Percentiles rank a stretch among this genome's conserved stretches.
Evolutionary conservation across 768 basidiomycete species (phyloP).

Genomic region (Hypholoma fasciculare): DNA sequence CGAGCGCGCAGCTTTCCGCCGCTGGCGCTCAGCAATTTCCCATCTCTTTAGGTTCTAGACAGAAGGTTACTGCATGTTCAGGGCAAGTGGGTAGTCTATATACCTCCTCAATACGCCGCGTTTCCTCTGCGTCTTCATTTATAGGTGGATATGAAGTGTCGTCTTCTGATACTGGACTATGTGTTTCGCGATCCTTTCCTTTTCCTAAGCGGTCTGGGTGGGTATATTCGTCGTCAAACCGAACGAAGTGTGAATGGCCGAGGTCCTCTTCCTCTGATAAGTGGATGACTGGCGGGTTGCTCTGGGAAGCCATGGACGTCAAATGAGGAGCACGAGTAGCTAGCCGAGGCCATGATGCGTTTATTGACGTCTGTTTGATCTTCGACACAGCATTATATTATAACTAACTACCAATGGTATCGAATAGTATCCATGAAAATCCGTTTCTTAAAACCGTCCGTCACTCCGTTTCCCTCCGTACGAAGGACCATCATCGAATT

Average conservation of each 20-base stretch:
- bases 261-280: slow-evolving; percentile 45
- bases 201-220: slow-evolving; percentile 17
- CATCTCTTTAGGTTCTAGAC: slow-evolving; percentile 71
- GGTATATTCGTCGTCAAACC: slow-evolving; percentile 8
- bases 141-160: slow-evolving; percentile 58
- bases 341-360: slow-evolving; percentile 2
- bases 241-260: slow-evolving; percentile 13
- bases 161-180: slow-evolving; percentile 25
- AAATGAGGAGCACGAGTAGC: not conserved
- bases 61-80: slow-evolving; percentile 3
- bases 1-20: slow-evolving; percentile 72
- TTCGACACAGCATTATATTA: not conserved
- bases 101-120: slow-evolving; percentile 74
- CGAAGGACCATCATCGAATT: slow-evolving; percentile 51
- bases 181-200: slow-evolving; percentile 33
- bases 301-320: slow-evolving; percentile 12
- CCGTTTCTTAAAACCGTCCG: slow-evolving; percentile 33
- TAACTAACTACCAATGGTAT: not conserved
- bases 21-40: slow-evolving; percentile 76
- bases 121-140: slow-evolving; percentile 66
- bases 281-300: slow-evolving; percentile 38
- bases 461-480: slow-evolving; percentile 30
- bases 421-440: not conserved
- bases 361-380: slow-evolving; percentile 17
- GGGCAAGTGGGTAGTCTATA: slow-evolving; percentile 8